Evolutionary conservation across 2,329 filamentous ascomycete genomes (phyloP).

Genomic region (Aaosphaeria pasadenensis): DNA sequence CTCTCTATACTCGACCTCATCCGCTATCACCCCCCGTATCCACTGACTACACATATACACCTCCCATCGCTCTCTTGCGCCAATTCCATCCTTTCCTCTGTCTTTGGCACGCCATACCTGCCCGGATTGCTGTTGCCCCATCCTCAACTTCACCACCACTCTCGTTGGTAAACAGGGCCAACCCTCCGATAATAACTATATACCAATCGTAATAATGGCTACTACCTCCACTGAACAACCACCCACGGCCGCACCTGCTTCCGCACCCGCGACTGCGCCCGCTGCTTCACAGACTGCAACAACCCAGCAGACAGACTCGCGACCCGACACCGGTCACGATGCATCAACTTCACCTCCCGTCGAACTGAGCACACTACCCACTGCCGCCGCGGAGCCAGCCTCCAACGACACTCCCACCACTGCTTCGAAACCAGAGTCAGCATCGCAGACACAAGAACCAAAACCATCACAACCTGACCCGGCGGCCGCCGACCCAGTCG

Average conservation of each 20-base stretch:
- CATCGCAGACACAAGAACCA: conserved; percentile 10
- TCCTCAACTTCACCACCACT: too few species aligned
- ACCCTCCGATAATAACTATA: too few species aligned
- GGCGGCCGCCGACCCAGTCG: conserved; percentile 8
- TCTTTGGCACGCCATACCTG: background rate
- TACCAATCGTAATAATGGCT: conserved; percentile 21
- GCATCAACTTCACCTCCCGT: conserved; percentile 25
- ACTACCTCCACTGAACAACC: conserved; percentile 25
- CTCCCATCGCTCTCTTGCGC: background rate
- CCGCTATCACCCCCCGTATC: too few species aligned
- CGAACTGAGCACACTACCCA: conserved; percentile 31
- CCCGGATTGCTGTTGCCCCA: too few species aligned
- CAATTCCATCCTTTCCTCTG: background rate
- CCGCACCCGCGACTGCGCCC: conserved; percentile 14
- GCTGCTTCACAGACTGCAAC: conserved; percentile 12
- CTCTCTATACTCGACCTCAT: too few species aligned
- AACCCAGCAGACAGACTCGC: conserved; percentile 21
- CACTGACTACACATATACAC: background rate
- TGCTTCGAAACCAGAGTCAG: conserved; percentile 7
- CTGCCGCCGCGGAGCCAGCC: conserved; percentile 14
- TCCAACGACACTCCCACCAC: conserved; percentile 12
- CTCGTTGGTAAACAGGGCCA: too few species aligned
- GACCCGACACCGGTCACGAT: conserved; percentile 19
- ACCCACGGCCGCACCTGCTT: conserved; percentile 12
- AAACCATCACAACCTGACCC: conserved; percentile 10